phyloP scores from a whole-genome alignment of 441 rosid species.

The Syzygium syzygioides region DNA sequence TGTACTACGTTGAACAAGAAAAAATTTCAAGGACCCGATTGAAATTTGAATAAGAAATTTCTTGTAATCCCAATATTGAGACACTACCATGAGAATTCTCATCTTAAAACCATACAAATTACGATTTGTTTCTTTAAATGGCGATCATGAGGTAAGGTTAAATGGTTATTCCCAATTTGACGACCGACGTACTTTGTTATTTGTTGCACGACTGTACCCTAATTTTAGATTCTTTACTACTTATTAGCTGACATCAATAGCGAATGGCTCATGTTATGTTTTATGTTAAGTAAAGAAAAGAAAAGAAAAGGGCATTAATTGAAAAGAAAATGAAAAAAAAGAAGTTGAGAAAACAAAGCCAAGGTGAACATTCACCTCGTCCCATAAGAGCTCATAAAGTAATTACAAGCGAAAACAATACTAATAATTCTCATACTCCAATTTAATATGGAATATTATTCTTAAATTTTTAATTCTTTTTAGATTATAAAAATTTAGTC shows the following conservation, averaged over 20 bases:
- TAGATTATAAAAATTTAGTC: not conserved
- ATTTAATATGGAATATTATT: not conserved
- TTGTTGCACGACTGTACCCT: not conserved
- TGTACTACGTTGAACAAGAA: not conserved
- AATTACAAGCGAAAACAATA: not conserved
- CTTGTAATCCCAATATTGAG: not conserved
- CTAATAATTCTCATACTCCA: rapidly evolving
- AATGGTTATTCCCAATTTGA: too few relatives aligned
- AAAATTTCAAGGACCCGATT: not conserved
- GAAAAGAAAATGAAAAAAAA: not conserved
- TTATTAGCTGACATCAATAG: not conserved
- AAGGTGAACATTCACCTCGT: not conserved
- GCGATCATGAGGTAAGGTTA: not conserved
- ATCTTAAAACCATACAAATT: not conserved
- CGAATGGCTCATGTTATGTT: not conserved
- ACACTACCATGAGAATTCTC: not conserved
- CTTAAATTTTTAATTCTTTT: not conserved
- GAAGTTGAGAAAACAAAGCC: not conserved
- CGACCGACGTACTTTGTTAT: not conserved
- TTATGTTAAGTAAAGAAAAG: not conserved
- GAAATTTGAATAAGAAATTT: not conserved
- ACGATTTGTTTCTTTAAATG: not conserved
- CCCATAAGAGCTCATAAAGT: not conserved
- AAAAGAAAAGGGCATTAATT: not conserved
- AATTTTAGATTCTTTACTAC: not conserved